phyloP scores from a whole-genome alignment of 164 flowering plant species.

The Brasenia schreberi region DNA sequence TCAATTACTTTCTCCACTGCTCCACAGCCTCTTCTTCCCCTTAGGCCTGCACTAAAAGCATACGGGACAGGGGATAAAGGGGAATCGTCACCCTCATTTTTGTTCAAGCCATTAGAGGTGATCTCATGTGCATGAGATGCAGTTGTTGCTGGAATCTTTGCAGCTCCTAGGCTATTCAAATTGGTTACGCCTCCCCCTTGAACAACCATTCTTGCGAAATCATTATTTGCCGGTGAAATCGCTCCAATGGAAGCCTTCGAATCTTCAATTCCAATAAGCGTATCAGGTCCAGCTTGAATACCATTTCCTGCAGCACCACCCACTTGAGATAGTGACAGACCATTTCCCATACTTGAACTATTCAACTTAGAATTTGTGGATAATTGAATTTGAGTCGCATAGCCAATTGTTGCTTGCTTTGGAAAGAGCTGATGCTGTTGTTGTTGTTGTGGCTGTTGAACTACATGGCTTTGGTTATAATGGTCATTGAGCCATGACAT shows the following conservation, averaged over 20 bases:
- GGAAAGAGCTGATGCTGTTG: constrained; percentile 19
- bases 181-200: constrained; percentile 38
- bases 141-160: constrained; percentile 32
- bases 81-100: constrained; percentile 66
- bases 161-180: constrained; percentile 39
- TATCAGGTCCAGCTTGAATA: not conserved
- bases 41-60: constrained; percentile 39
- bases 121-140: constrained; percentile 28
- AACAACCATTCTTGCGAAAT: constrained; percentile 20
- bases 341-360: constrained; percentile 34
- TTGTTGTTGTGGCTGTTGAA: constrained; percentile 1
- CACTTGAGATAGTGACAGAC: not conserved
- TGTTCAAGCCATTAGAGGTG: constrained; percentile 61
- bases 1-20: constrained; percentile 77
- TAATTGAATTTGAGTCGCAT: constrained; percentile 29
- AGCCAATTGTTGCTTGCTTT: constrained; percentile 26
- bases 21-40: constrained; percentile 48
- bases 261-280: constrained; percentile 39
- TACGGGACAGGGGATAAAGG: constrained; percentile 78
- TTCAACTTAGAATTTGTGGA: constrained; percentile 23
- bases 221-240: constrained; percentile 6
- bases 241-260: constrained; percentile 2
- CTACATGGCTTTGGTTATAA: not conserved
- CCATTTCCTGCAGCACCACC: not conserved
- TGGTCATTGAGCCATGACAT: not conserved